Evolutionary conservation across 78 protist genomes (phyloP), one percentile per base, ranked within the genome.

Genomic region (Emiliania huxleyi): DNA sequence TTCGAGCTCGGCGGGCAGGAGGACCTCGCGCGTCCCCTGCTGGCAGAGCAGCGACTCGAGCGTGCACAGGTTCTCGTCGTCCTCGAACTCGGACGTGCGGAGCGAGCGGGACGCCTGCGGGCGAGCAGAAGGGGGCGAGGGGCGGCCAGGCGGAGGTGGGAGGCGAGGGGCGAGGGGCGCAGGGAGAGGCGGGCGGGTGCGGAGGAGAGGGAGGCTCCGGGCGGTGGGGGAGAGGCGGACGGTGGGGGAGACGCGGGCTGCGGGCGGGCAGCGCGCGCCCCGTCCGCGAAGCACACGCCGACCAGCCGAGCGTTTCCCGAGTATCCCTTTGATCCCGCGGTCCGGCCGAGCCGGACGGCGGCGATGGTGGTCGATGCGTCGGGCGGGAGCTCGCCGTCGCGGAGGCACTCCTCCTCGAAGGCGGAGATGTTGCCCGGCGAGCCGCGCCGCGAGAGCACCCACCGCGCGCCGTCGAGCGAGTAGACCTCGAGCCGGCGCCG

Each of bases 1-100:
- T 26, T 12, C 0, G 8, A 4, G 0, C 84, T 46, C 73, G 21
- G 92, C n/a, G 22, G 35, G 25, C 21, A 93, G 26, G n/a, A 95
- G 37, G 90, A 93, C 89, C 87, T 96, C 97, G 37, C 93, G 93
- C 35, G 97, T 94, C 37, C 97, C 93, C 26, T 77, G 35, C 73
- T 91, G 81, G 18, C 42, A 77, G 45, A 22, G 26, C 38, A 52
- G 44, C 92, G 90, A 44, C 71, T 95, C 95, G 29, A 95, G 55
- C 62, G 90, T 94, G 37, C 94, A 48, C 18, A 96, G 94, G 49
- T 92, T 95, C 46, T 94, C 97, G 91, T 79, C 93, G 89, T 95
- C 97, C 44, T 18, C 40, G 37, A 95, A 81, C 85, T 96, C 95
- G 44, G 91, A 44, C 6, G 92, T 69, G 12, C 92, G 45, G 5